Base-by-base conservation (phyloP, 2,329 filamentous ascomycete species). In the Chrysoporthe austroafricana region DNA sequence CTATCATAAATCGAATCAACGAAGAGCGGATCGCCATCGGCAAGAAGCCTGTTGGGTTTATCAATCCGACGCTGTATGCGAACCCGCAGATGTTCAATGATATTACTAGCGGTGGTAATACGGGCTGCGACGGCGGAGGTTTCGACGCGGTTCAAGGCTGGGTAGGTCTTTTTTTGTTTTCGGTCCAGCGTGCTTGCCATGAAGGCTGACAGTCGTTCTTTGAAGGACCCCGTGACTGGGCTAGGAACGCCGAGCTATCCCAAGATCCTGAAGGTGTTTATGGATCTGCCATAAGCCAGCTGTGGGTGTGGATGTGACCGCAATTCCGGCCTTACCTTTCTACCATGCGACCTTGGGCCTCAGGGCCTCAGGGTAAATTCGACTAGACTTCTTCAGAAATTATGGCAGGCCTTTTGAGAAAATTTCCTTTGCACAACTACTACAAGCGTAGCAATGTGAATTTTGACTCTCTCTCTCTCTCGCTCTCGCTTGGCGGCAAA, bases 1-100 rank as follows among this genome's bases (percentile, higher is more conserved):
- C 82, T 4, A 80, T 91, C 60, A 79, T 91, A 48, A 80, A 85
- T 1, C 81, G 91, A 3, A 77, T 91, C 66, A 91, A 91, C 71
- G 88, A 90, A 71, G 86, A 85, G 0, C 78, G 86, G 50, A 75
- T 90, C 21, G 77, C 81, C 0, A 77, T 76, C 7, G 84, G 84
- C 4, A 82, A 84, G 72, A 71, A 63, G 26, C 72, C 78, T 0
- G 70, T 82, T 0, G 77, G 78, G 2, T 79, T 79, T 65, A 70
- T 79, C 61, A 79, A 79, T 68, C 77, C 67, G 39, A 54, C 62
- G 36, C 18, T 75, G 64, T 77, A 77, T 50, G 66, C 66, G 13
- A 73, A 77, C 60, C 74, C 75, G 0, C 74, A 76, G 57, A 72
- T 76, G 21, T 74, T 77, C 54, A 74, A 75, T 60, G 76, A 77